Conservation (phyloP, 2,329 filamentous ascomycete genomes). For the Botrytis pseudocinerea region DNA sequence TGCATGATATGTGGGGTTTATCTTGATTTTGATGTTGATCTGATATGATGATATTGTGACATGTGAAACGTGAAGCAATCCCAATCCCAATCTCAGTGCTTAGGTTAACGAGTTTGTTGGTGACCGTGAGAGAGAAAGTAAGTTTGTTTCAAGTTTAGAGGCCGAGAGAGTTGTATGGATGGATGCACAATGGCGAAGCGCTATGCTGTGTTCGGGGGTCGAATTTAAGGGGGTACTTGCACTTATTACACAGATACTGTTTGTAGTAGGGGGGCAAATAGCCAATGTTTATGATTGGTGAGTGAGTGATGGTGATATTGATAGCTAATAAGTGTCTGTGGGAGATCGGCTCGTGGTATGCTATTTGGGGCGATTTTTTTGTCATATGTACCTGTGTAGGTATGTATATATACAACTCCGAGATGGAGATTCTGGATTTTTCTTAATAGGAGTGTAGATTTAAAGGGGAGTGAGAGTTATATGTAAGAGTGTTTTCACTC, state of each 20-base stretch:
- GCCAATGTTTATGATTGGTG: not conserved
- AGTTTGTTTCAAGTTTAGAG: not conserved
- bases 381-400: not conserved
- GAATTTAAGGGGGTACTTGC: not conserved
- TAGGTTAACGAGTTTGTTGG: not conserved
- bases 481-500: not conserved
- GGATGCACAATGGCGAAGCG: not conserved
- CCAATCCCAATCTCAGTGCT: not conserved
- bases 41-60: not conserved
- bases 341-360: not conserved
- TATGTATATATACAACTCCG: not conserved
- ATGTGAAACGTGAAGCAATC: not conserved
- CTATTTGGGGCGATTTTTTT: not conserved
- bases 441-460: not conserved
- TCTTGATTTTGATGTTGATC: not conserved
- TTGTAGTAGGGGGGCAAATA: not conserved
- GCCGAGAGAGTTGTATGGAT: not conserved
- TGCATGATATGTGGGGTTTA: conserved; percentile 12
- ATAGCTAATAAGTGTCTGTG: not conserved
- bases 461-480: not conserved
- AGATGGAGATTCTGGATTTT: not conserved
- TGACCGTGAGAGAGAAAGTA: not conserved
- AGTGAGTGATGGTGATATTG: not conserved
- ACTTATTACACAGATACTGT: not conserved
- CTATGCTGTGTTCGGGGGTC: not conserved